Evolutionary conservation across 2,329 filamentous ascomycete species (phyloP).

Genomic region (Beauveria sp.): DNA sequence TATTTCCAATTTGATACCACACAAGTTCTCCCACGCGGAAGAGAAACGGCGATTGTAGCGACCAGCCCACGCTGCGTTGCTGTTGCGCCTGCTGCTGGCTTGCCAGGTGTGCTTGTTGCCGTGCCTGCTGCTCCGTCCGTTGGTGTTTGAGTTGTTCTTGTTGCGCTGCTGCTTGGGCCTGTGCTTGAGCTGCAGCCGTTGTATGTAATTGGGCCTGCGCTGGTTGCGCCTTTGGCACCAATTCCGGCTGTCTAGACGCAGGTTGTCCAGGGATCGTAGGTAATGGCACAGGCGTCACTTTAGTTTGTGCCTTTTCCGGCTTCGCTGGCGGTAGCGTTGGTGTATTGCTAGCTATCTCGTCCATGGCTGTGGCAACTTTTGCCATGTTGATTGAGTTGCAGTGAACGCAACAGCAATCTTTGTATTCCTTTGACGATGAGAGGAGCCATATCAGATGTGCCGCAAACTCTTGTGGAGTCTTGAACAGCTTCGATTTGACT

Average conservation of each 20-base stretch:
- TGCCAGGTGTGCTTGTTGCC: slow-evolving; percentile 14
- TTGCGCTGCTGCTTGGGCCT: not conserved
- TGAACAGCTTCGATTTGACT: slow-evolving; percentile 40
- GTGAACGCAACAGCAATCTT: slow-evolving; percentile 43
- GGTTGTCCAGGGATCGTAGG: slow-evolving; percentile 27
- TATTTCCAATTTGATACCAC: slow-evolving; percentile 40
- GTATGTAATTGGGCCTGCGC: slow-evolving; percentile 14
- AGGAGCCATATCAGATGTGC: slow-evolving; percentile 46
- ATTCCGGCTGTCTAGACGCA: not conserved
- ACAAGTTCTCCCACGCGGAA: slow-evolving; percentile 44
- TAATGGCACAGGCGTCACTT: slow-evolving; percentile 30
- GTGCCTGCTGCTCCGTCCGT: slow-evolving; percentile 15
- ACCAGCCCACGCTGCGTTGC: slow-evolving; percentile 20
- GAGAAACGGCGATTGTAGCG: slow-evolving; percentile 27
- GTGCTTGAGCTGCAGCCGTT: slow-evolving; percentile 2
- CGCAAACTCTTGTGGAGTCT: slow-evolving; percentile 46
- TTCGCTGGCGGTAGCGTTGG: slow-evolving; percentile 13
- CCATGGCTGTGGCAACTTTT: slow-evolving; percentile 18
- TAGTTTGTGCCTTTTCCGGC: slow-evolving; percentile 18
- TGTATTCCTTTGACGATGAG: slow-evolving; percentile 38
- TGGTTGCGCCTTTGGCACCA: slow-evolving; percentile 23
- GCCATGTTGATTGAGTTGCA: slow-evolving; percentile 31
- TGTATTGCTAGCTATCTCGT: slow-evolving; percentile 21
- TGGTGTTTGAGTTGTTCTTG: slow-evolving; percentile 13
- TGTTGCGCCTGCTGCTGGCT: not conserved